Percentiles rank a stretch among this genome's conserved stretches.
Conservation (phyloP, 2,329 filamentous ascomycete genomes). For the Exutisphaerella laricina region DNA sequence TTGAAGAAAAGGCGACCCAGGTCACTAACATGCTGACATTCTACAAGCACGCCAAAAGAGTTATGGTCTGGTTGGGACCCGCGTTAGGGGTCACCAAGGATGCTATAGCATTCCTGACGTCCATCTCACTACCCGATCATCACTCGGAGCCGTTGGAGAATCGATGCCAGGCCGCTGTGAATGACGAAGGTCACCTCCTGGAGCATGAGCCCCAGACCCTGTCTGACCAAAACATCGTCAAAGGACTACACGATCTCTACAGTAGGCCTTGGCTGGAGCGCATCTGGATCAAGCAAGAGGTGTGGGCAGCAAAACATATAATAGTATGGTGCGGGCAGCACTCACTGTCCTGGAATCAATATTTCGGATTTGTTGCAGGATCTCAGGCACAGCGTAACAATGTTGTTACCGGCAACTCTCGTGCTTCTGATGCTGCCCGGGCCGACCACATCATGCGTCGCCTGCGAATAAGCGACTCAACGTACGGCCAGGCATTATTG, state of each 20-base stretch:
- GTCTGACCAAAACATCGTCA: background rate
- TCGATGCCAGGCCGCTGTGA: too few species aligned
- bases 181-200: too few species aligned
- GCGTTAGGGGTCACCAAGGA: background rate
- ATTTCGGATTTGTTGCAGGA: background rate
- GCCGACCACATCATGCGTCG: too few species aligned
- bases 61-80: background rate
- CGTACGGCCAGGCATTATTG: background rate
- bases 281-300: background rate
- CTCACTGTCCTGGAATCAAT: background rate
- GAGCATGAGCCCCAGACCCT: too few species aligned
- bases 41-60: background rate
- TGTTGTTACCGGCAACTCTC: background rate
- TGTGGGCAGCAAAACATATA: background rate
- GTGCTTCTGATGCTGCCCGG: too few species aligned
- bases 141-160: background rate
- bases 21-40: background rate
- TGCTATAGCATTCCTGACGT: background rate
- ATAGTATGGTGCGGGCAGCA: background rate
- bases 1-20: background rate
- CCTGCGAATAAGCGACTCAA: background rate
- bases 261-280: background rate
- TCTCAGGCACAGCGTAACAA: too few species aligned
- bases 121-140: too few species aligned
- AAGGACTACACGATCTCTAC: background rate